Percentiles rank a stretch among this genome's conserved stretches.
phyloP scores from a whole-genome alignment of 176 grass and related monocot species.

The Tillandsia fasciculata region DNA sequence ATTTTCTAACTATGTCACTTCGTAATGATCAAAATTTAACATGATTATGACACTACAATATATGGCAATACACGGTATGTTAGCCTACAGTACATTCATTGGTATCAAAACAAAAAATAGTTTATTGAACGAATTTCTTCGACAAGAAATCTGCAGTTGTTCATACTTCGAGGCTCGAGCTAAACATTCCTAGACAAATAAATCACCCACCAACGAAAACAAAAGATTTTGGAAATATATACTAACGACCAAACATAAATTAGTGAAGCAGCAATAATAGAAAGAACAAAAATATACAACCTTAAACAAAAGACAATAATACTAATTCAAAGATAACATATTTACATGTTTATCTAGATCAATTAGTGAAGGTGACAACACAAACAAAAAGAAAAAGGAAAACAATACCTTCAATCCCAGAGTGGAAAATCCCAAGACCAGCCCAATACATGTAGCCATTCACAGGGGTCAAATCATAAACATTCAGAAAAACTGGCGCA shows the following conservation, averaged over 20 bases:
- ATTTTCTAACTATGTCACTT: background rate
- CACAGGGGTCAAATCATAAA: conserved; percentile 93
- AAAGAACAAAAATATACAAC: too few species aligned
- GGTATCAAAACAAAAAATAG: too few species aligned
- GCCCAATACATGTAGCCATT: conserved; percentile 96
- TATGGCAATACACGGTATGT: background rate
- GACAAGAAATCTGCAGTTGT: too few species aligned
- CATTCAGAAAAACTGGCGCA: conserved; percentile 91
- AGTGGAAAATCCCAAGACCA: conserved; percentile 93
- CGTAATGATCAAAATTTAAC: background rate
- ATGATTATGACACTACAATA: background rate
- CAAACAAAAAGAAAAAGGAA: conserved; percentile 9
- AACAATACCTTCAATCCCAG: conserved; percentile 81
- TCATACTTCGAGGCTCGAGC: too few species aligned
- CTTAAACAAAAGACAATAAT: background rate
- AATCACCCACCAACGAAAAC: too few species aligned
- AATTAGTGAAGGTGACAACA: background rate
- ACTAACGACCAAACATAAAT: too few species aligned
- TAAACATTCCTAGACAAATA: too few species aligned
- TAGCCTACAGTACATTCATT: background rate
- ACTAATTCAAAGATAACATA: background rate
- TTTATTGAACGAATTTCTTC: too few species aligned
- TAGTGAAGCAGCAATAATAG: too few species aligned
- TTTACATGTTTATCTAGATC: background rate
- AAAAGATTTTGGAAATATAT: too few species aligned